These are phyloP conservation scores for Dothistroma septosporum DNA, from an alignment of 2,329 filamentous ascomycete species.

Conservation along the genomic window DNA sequence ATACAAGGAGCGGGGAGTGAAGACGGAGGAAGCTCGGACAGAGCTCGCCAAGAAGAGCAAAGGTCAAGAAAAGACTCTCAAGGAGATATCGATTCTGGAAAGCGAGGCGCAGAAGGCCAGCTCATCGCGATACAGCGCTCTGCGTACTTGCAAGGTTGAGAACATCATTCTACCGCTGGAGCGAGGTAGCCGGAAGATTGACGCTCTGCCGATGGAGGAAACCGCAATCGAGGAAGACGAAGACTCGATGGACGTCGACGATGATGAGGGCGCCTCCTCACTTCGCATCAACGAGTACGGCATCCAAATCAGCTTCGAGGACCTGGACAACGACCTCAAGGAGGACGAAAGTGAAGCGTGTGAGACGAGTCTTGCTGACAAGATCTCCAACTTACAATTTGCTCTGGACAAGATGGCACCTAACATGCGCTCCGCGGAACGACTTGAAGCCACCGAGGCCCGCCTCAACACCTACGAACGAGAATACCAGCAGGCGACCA, in stretches of 20 bases:
- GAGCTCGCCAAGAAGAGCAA: constrained; percentile 81
- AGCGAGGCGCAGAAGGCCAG: constrained; percentile 81
- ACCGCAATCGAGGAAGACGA: constrained; percentile 63
- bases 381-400: constrained; percentile 66
- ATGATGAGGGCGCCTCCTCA: constrained; percentile 51
- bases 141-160: constrained; percentile 88
- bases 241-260: constrained; percentile 91
- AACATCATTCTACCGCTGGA: constrained; percentile 81
- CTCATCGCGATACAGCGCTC: constrained; percentile 74
- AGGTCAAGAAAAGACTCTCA: constrained; percentile 71
- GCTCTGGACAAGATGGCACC: constrained; percentile 93
- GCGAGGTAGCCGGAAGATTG: constrained; percentile 65
- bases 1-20: constrained; percentile 65
- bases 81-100: constrained; percentile 74
- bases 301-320: constrained; percentile 81
- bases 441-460: constrained; percentile 77
- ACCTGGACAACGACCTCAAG: constrained; percentile 76
- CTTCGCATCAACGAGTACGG: constrained; percentile 76
- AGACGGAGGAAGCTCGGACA: constrained; percentile 70
- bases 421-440: constrained; percentile 93
- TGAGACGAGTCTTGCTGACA: constrained; percentile 73
- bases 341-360: constrained; percentile 66
- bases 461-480: constrained; percentile 79
- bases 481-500: constrained; percentile 82
- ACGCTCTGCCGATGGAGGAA: constrained; percentile 83